Conservation (phyloP, 2,329 filamentous ascomycete species). For the Leptoxyphium fumago region DNA sequence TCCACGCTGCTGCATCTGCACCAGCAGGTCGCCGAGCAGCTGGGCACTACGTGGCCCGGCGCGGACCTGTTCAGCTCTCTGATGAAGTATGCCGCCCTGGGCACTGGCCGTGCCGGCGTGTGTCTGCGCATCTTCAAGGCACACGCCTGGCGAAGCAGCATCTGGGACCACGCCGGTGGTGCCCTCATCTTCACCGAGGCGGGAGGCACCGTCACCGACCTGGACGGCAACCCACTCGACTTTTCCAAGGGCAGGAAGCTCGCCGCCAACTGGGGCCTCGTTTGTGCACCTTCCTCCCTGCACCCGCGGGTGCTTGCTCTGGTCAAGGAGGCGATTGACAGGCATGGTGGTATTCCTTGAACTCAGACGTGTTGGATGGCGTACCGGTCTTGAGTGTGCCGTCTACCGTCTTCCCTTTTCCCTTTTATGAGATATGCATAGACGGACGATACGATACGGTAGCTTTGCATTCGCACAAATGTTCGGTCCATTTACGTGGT, state of each 20-base stretch:
- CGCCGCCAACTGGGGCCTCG: conserved; percentile 10
- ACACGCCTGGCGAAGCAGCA: conserved; percentile 13
- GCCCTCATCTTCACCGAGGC: conserved; percentile 37
- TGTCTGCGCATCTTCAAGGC: conserved; percentile 12
- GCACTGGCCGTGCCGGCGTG: conserved; percentile 8
- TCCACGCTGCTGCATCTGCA: conserved; percentile 25
- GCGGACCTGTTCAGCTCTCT: conserved; percentile 39
- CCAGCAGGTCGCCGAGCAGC: conserved; percentile 20
- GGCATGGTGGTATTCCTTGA: conserved; percentile 7
- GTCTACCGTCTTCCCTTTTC: too few relatives aligned
- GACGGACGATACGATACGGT: too few relatives aligned
- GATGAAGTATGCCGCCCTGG: conserved; percentile 23
- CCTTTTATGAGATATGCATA: too few relatives aligned
- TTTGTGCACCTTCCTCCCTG: conserved; percentile 9
- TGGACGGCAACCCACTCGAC: conserved; percentile 35
- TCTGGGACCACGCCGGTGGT: conserved; percentile 44
- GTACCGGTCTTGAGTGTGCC: too few relatives aligned
- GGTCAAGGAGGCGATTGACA: conserved; percentile 7
- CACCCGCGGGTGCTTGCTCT: conserved; percentile 9
- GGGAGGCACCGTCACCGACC: conserved; percentile 36
- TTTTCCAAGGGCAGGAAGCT: conserved; percentile 21
- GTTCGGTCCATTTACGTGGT: too few relatives aligned
- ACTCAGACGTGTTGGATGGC: neutral
- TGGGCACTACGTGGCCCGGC: conserved; percentile 32
- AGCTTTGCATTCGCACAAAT: too few relatives aligned